A percentile compares a stretch with the other conserved stretches of the same genome.
These are phyloP conservation scores for Achlya hypogyna DNA, from an alignment of 352 stramenopile species.

Conservation along the genomic window DNA sequence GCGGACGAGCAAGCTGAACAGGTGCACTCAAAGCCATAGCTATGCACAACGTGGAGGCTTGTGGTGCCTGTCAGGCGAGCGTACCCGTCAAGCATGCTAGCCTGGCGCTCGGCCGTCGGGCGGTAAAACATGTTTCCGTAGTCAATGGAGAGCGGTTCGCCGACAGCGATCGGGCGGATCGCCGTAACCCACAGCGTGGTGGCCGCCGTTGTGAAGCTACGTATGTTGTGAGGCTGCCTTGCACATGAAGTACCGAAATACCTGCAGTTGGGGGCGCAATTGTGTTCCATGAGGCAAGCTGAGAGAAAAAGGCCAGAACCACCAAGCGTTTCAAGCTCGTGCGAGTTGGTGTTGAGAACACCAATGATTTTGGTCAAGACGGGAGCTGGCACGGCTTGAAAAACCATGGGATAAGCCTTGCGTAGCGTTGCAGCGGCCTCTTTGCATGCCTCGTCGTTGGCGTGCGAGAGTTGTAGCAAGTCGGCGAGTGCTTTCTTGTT, in stretches of 20 bases:
- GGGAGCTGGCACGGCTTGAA: constrained; percentile 23
- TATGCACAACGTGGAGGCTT: too few species aligned
- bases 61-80: too few species aligned
- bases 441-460: constrained; percentile 34
- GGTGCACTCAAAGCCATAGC: constrained; percentile 43
- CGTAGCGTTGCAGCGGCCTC: constrained; percentile 36
- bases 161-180: constrained; percentile 45
- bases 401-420: constrained; percentile 38
- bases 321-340: constrained; percentile 64
- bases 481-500: constrained; percentile 25
- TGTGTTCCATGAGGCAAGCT: constrained; percentile 72
- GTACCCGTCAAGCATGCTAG: constrained; percentile 40
- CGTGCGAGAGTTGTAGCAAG: constrained; percentile 38
- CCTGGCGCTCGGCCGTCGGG: constrained; percentile 48
- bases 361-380: constrained; percentile 59
- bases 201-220: constrained; percentile 58
- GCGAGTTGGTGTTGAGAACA: constrained; percentile 70
- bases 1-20: constrained; percentile 46
- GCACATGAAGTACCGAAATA: not conserved
- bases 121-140: constrained; percentile 81
- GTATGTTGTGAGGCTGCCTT: not conserved
- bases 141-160: constrained; percentile 67
- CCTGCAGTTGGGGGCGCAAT: constrained; percentile 55
- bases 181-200: constrained; percentile 64
- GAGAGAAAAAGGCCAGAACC: constrained; percentile 67